These are phyloP conservation scores for Cordia subcordata DNA, from an alignment of 257 asterid species.

Conservation along the genomic window DNA sequence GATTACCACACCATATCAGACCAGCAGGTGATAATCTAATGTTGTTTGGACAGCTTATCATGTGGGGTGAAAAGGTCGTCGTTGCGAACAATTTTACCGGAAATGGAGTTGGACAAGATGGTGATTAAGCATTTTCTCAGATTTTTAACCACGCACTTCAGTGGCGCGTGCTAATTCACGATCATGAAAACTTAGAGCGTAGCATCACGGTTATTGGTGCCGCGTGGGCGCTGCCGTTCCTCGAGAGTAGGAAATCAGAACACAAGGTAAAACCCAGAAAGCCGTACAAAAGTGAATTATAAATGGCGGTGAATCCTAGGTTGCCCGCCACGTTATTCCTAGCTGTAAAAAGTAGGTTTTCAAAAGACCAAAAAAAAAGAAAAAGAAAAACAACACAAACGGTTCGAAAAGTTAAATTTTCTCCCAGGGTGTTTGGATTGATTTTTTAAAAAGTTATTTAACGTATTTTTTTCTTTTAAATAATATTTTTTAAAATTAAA, in stretches of 20 bases:
- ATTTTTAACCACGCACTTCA: neutral
- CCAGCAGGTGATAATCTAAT: constrained; percentile 22
- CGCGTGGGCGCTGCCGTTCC: constrained; percentile 19
- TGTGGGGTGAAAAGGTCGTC: constrained; percentile 31
- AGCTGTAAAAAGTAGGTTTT: constrained; percentile 42
- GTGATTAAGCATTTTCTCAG: neutral
- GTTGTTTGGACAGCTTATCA: constrained; percentile 17
- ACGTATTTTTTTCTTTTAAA: no score
- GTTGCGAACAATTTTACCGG: constrained; percentile 20
- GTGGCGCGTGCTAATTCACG: neutral
- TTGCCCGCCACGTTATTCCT: constrained; percentile 65
- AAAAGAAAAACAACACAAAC: no score
- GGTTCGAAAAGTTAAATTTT: no score
- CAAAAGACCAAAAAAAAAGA: no score
- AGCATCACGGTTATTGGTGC: neutral
- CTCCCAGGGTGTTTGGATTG: no score
- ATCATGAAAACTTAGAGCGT: constrained; percentile 11
- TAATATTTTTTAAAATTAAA: no score
- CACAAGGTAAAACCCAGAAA: constrained; percentile 34
- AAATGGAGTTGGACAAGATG: constrained; percentile 3
- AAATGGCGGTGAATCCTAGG: constrained; percentile 61
- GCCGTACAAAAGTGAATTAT: constrained; percentile 42
- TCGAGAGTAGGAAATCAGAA: constrained; percentile 35
- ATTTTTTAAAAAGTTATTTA: no score
- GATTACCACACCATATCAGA: constrained; percentile 13